phyloP scores from a whole-genome alignment of 83 land plant genomes.

The Thuja plicata region DNA sequence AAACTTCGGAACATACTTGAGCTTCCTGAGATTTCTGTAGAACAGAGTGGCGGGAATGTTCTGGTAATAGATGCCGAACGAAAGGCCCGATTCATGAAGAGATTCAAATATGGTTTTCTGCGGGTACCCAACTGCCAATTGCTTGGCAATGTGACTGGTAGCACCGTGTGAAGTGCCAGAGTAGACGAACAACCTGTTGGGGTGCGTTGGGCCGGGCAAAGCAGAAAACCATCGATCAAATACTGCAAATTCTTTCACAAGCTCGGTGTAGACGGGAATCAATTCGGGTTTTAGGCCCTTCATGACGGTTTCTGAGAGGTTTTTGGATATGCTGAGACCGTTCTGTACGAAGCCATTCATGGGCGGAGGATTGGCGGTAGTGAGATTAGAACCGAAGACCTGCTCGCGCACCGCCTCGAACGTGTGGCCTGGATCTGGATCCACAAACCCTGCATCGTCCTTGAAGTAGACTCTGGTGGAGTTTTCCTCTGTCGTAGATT shows the following conservation, averaged over 20 bases:
- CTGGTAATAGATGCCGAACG: constrained; percentile 94
- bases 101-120: constrained; percentile 95
- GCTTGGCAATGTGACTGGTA: constrained; percentile 65
- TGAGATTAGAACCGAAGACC: constrained; percentile 68
- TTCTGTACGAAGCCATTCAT: constrained; percentile 89
- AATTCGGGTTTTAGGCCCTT: constrained; percentile 72
- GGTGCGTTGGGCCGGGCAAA: constrained; percentile 92
- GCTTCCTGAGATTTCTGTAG: constrained; percentile 69
- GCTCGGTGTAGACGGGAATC: constrained; percentile 64
- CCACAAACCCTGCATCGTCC: constrained; percentile 63
- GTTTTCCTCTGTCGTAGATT: constrained; percentile 37
- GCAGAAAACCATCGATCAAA: constrained; percentile 96
- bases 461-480: constrained; percentile 48
- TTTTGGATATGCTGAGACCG: constrained; percentile 53
- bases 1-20: constrained; percentile 64
- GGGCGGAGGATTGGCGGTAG: constrained; percentile 58
- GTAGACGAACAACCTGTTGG: constrained; percentile 88
- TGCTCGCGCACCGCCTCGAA: constrained; percentile 77
- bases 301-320: constrained; percentile 70
- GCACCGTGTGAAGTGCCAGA: constrained; percentile 91
- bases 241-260: constrained; percentile 75
- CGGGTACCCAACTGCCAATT: constrained; percentile 75
- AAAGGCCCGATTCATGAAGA: constrained; percentile 68
- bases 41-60: constrained; percentile 89
- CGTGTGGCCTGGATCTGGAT: constrained; percentile 77